phyloP scores from a whole-genome alignment of 495 filamentous ascomycete genomes.

The Stereocaulon alpinum region DNA sequence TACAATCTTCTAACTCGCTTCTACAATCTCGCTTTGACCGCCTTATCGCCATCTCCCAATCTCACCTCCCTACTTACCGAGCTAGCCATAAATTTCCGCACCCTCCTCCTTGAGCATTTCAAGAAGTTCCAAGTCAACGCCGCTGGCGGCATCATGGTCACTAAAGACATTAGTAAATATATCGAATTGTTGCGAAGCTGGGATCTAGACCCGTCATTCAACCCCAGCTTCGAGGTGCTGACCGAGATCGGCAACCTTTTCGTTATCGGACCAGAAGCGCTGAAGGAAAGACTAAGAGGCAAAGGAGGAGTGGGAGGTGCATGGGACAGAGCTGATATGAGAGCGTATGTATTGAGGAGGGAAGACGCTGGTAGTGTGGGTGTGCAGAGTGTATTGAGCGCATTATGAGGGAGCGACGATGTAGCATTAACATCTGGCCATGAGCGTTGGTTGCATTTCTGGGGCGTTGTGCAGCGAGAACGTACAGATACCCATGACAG shows the following conservation, averaged over 20 bases:
- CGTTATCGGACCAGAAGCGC: slow-evolving; percentile 82
- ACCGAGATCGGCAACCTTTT: slow-evolving; percentile 95
- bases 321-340: slow-evolving; percentile 48
- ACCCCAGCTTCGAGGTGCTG: slow-evolving; percentile 66
- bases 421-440: not conserved
- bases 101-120: slow-evolving; percentile 79
- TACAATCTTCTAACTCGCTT: slow-evolving; percentile 63
- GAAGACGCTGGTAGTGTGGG: slow-evolving; percentile 74
- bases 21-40: slow-evolving; percentile 47
- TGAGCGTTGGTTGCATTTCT: not conserved
- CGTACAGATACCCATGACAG: not conserved
- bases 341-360: slow-evolving; percentile 67
- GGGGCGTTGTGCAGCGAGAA: not conserved
- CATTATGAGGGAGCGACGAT: slow-evolving; percentile 28
- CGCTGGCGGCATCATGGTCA: slow-evolving; percentile 86
- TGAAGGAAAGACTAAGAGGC: slow-evolving; percentile 66
- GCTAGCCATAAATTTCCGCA: slow-evolving; percentile 67
- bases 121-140: slow-evolving; percentile 87
- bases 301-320: slow-evolving; percentile 25
- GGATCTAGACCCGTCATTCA: slow-evolving; percentile 56
- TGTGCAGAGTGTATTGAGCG: slow-evolving; percentile 67
- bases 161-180: slow-evolving; percentile 91
- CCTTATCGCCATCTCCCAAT: slow-evolving; percentile 69
- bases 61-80: slow-evolving; percentile 70
- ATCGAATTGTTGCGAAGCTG: slow-evolving; percentile 70